These are phyloP conservation scores for Ceratobasidium theobromae DNA, from an alignment of 1,284 basidiomycete genomes.

Conservation along the genomic window DNA sequence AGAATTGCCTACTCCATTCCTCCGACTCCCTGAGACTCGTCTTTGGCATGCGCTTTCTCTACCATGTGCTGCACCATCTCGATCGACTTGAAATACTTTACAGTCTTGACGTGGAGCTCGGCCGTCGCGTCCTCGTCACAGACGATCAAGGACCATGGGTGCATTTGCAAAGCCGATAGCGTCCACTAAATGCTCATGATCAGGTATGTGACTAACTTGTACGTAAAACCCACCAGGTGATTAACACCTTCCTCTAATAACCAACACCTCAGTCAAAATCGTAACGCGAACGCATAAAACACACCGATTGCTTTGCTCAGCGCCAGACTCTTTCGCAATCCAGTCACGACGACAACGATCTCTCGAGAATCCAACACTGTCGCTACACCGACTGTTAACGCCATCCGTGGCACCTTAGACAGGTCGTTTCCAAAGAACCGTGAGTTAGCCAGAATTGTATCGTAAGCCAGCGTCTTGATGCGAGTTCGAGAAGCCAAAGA, in stretches of 20 bases:
- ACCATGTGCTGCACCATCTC: constrained; percentile 87
- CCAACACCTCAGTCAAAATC: constrained; percentile 10
- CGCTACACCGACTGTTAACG: constrained; percentile 84
- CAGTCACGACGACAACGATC: constrained; percentile 84
- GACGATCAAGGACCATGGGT: constrained; percentile 84
- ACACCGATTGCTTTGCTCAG: constrained; percentile 80
- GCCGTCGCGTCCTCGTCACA: constrained; percentile 83
- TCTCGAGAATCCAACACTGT: constrained; percentile 83
- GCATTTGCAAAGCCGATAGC: constrained; percentile 76
- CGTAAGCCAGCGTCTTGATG: constrained; percentile 91
- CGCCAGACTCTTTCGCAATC: constrained; percentile 82
- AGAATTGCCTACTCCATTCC: constrained; percentile 25
- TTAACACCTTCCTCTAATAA: constrained; percentile 75
- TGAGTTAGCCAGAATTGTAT: constrained; percentile 89
- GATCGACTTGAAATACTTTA: constrained; percentile 89
- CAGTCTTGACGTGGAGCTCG: constrained; percentile 81
- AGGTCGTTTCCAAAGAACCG: constrained; percentile 89
- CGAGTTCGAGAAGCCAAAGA: constrained; percentile 82
- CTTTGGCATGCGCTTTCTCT: constrained; percentile 58
- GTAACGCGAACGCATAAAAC: no score
- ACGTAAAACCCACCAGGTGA: constrained; percentile 59
- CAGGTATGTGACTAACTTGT: neutral
- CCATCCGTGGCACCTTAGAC: constrained; percentile 79
- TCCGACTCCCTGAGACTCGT: constrained; percentile 37
- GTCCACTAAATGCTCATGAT: constrained; percentile 60